Conservation (phyloP, 495 filamentous ascomycete genomes). For the Daldinia concentrica region DNA sequence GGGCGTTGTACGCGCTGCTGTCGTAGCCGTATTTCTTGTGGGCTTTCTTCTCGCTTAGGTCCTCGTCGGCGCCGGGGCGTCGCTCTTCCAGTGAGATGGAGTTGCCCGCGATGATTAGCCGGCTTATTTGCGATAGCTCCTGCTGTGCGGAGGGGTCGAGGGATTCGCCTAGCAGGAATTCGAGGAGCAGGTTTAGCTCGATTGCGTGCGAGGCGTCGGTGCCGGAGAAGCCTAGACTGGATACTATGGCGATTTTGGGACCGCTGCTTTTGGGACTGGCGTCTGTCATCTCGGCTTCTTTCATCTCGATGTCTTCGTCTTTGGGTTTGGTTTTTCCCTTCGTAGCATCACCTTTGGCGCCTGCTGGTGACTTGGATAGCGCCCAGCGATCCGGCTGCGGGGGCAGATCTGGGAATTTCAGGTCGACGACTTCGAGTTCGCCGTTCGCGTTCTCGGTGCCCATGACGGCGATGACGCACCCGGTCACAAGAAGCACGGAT, state of each 20-base stretch:
- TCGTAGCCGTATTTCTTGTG: slow-evolving; percentile 96
- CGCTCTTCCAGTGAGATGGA: slow-evolving; percentile 68
- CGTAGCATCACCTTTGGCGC: slow-evolving; percentile 28
- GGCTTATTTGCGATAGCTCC: slow-evolving; percentile 74
- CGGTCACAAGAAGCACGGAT: slow-evolving; percentile 80
- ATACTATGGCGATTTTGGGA: slow-evolving; percentile 86
- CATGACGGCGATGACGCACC: slow-evolving; percentile 88
- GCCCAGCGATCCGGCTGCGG: slow-evolving; percentile 83
- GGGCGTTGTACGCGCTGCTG: slow-evolving; percentile 81
- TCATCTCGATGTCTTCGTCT: not conserved
- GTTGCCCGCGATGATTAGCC: slow-evolving; percentile 91
- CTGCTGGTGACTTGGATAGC: slow-evolving; percentile 47
- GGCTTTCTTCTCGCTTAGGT: slow-evolving; percentile 47
- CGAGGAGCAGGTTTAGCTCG: slow-evolving; percentile 77
- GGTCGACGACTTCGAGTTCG: slow-evolving; percentile 90
- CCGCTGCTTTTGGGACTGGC: slow-evolving; percentile 46
- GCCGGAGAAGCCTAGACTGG: slow-evolving; percentile 84
- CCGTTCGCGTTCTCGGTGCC: slow-evolving; percentile 93
- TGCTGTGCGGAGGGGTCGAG: slow-evolving; percentile 64
- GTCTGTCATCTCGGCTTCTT: slow-evolving; percentile 46
- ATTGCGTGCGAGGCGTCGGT: slow-evolving; percentile 73
- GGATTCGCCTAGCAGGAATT: slow-evolving; percentile 89
- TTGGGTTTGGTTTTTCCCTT: not conserved
- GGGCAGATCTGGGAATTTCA: slow-evolving; percentile 85
- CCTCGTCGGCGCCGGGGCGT: slow-evolving; percentile 43